These are phyloP conservation scores for Globisporangium ultimum DNA, from an alignment of 352 stramenopile genomes.

Conservation along the genomic window DNA sequence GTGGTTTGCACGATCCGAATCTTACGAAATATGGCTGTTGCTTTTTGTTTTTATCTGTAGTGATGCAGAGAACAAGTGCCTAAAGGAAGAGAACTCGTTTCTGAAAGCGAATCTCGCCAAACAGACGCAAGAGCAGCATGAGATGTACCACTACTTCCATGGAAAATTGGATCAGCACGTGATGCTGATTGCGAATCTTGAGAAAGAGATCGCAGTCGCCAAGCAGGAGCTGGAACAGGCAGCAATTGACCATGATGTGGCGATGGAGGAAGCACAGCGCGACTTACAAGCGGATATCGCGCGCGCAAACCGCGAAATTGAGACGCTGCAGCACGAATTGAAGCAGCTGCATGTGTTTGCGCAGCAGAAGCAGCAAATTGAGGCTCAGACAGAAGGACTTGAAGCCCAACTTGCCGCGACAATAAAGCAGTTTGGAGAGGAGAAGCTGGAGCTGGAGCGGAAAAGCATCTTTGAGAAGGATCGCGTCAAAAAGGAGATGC, in stretches of 20 bases:
- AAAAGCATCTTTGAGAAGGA: conserved; percentile 62
- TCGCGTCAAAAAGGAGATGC: conserved; percentile 67
- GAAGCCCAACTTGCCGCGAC: conserved; percentile 28
- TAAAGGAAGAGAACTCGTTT: conserved; percentile 46
- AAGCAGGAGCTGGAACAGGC: conserved; percentile 15
- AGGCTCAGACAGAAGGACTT: conserved; percentile 29
- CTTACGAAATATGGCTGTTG: neutral
- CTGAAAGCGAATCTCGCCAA: conserved; percentile 40
- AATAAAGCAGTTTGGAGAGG: conserved; percentile 20
- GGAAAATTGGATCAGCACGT: conserved; percentile 80
- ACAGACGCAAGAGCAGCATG: conserved; percentile 55
- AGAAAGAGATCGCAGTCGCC: conserved; percentile 34
- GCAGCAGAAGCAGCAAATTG: conserved; percentile 48
- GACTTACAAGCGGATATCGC: conserved; percentile 16
- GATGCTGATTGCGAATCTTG: conserved; percentile 52
- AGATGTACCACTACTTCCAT: conserved; percentile 89
- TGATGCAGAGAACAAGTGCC: conserved; percentile 28
- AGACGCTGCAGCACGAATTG: conserved; percentile 34
- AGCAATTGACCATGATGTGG: conserved; percentile 14
- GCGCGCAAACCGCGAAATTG: conserved; percentile 17
- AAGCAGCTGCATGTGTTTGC: conserved; percentile 46
- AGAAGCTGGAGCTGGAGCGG: conserved; percentile 50
- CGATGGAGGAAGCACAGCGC: conserved; percentile 13
- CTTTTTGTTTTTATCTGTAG: conserved; percentile 2
- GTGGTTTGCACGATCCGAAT: neutral